These are phyloP conservation scores for Herpetomonas tarakana DNA, from an alignment of 208 protist species.

Conservation along the genomic window DNA sequence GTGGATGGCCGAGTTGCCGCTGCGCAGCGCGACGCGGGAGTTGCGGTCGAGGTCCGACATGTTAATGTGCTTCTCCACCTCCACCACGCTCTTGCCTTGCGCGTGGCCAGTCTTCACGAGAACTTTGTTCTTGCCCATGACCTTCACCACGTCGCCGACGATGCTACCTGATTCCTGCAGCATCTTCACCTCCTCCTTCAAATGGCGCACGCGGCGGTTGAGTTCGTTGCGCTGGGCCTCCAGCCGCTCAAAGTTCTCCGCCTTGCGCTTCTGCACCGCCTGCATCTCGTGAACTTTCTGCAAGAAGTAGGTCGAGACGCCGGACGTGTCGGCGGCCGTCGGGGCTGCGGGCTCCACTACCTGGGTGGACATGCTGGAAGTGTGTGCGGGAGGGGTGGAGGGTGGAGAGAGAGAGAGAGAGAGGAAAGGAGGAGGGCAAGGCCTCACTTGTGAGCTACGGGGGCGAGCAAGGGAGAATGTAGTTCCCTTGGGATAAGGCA, in stretches of 20 bases:
- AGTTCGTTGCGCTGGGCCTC: slow-evolving; percentile 88
- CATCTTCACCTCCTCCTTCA: slow-evolving; percentile 99
- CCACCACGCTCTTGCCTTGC: slow-evolving; percentile 99
- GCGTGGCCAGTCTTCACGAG: slow-evolving; percentile 95
- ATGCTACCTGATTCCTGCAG: slow-evolving; percentile 97
- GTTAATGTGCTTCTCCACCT: slow-evolving; percentile 97
- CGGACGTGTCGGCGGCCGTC: slow-evolving; percentile 22
- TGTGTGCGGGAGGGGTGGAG: neutral
- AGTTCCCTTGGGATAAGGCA: too few species aligned
- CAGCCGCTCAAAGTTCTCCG: slow-evolving; percentile 84
- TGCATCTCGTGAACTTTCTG: slow-evolving; percentile 90
- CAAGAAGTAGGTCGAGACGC: slow-evolving; percentile 84
- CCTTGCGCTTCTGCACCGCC: slow-evolving; percentile 78
- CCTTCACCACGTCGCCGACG: slow-evolving; percentile 99
- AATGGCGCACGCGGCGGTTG: slow-evolving; percentile 93
- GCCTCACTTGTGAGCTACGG: too few species aligned
- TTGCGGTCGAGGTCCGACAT: slow-evolving; percentile 92
- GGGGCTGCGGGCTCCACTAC: slow-evolving; percentile 17
- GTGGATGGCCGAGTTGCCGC: slow-evolving; percentile 96
- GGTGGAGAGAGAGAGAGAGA: neutral
- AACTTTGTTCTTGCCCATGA: slow-evolving; percentile 98
- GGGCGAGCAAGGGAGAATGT: too few species aligned
- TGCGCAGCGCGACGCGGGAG: slow-evolving; percentile 97
- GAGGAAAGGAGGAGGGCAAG: too few species aligned
- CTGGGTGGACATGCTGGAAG: slow-evolving; percentile 16